phyloP scores from a whole-genome alignment of 345 rosid genomes.

The Cochlearia excelsa region DNA sequence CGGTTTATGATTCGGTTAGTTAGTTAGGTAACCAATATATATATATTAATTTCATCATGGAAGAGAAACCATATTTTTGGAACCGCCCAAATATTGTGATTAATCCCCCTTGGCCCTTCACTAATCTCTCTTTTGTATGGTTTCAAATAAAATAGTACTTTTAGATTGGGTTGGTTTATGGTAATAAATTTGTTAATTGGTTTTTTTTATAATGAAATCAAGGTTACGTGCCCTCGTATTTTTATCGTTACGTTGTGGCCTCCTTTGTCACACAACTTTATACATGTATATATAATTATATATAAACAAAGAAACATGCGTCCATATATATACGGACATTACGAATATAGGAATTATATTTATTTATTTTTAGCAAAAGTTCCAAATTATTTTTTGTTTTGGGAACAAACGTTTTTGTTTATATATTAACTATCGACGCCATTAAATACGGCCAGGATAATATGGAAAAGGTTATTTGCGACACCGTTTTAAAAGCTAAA shows the following conservation, averaged over 20 bases:
- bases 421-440: slow-evolving; percentile 7
- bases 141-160: slow-evolving; percentile 12
- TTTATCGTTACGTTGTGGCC: slow-evolving; percentile 21
- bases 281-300: neutral
- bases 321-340: neutral
- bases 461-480: slow-evolving; percentile 9
- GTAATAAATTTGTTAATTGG: neutral
- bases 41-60: slow-evolving; percentile 10
- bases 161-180: neutral
- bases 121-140: neutral
- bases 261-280: neutral
- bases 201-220: neutral
- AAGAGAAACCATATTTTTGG: slow-evolving; percentile 24
- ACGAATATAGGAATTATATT: too few species aligned
- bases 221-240: slow-evolving; percentile 8
- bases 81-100: slow-evolving; percentile 26
- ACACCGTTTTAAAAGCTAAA: slow-evolving; percentile 28
- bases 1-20: neutral
- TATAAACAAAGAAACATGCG: slow-evolving; percentile 19
- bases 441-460: slow-evolving; percentile 20
- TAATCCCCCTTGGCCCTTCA: neutral
- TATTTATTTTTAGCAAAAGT: too few species aligned
- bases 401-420: neutral
- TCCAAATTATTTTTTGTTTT: too few species aligned
- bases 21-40: slow-evolving; percentile 27